phyloP scores from a whole-genome alignment of 225 moss, liverwort and hornwort genomes.

The Pseudisothecium myosuroides region DNA sequence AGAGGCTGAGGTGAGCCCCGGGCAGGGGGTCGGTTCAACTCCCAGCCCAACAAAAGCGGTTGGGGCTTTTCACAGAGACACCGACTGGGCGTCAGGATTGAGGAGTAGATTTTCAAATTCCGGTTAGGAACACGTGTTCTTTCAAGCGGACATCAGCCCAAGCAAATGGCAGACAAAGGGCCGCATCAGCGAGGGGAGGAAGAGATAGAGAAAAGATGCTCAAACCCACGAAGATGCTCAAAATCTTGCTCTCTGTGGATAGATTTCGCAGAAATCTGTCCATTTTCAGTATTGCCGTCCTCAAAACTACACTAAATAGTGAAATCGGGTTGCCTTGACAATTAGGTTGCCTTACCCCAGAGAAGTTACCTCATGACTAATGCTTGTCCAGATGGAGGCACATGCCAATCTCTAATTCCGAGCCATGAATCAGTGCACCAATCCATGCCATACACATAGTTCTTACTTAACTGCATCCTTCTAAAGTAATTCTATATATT shows the following conservation, averaged over 20 bases:
- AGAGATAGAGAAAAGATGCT: background rate
- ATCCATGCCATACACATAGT: too few relatives aligned
- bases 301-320: too few relatives aligned
- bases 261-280: background rate
- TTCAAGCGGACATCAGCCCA: background rate
- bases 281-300: background rate
- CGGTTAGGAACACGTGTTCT: background rate
- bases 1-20: background rate
- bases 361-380: too few relatives aligned
- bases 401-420: too few relatives aligned
- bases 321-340: too few relatives aligned
- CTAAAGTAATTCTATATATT: too few relatives aligned
- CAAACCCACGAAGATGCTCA: background rate
- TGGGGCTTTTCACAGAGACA: background rate
- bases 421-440: too few relatives aligned
- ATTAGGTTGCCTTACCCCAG: too few relatives aligned
- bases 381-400: too few relatives aligned
- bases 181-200: background rate
- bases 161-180: background rate
- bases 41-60: background rate
- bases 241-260: background rate
- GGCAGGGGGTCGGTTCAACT: too few relatives aligned
- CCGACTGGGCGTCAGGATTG: background rate
- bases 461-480: too few relatives aligned
- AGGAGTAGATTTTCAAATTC: background rate